These are phyloP conservation scores for Mortierella hygrophila DNA, from an alignment of 192 early-diverging fungal species.

Conservation along the genomic window DNA sequence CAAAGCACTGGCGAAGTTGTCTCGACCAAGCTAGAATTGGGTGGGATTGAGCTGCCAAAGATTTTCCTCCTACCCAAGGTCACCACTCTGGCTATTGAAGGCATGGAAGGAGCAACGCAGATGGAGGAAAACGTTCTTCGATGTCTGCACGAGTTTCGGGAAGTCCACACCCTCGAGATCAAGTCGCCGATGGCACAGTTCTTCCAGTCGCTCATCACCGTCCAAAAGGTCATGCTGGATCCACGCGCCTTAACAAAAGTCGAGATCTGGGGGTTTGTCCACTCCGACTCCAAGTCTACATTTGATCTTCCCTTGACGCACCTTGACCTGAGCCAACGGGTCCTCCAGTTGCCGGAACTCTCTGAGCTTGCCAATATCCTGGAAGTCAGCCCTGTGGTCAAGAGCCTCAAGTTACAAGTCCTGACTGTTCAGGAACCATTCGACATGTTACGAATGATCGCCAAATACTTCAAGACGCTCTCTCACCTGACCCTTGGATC, in stretches of 20 bases:
- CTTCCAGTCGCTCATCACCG: not conserved
- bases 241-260: not conserved
- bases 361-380: not conserved
- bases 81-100: not conserved
- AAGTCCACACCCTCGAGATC: not conserved
- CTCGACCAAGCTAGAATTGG: not conserved
- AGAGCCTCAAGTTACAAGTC: not conserved
- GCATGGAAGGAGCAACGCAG: not conserved
- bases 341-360: not conserved
- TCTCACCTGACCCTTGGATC: not conserved
- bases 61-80: not conserved
- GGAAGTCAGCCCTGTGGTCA: not conserved
- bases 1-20: not conserved
- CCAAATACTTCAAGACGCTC: not conserved
- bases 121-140: not conserved
- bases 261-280: not conserved
- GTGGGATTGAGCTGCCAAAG: not conserved
- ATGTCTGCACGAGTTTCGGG: not conserved
- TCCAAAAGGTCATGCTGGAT: not conserved
- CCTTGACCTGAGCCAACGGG: not conserved
- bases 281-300: not conserved
- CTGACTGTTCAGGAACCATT: not conserved
- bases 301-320: not conserved
- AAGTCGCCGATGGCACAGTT: not conserved
- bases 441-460: not conserved